A percentile compares a stretch with the other conserved stretches of the same genome.
Conservation (phyloP, 495 filamentous ascomycete species). For the Xylaria scruposa region DNA sequence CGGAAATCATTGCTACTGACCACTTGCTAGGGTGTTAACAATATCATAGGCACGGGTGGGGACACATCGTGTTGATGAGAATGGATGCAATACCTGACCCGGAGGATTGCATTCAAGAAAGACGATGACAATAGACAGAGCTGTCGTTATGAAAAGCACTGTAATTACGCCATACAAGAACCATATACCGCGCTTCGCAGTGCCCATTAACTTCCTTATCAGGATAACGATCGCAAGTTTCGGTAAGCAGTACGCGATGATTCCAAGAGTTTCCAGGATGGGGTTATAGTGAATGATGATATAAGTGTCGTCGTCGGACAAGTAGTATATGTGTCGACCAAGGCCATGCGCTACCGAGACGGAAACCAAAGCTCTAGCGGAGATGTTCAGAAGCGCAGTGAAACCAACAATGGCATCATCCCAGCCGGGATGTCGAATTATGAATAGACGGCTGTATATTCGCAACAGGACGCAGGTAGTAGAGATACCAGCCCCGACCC, state of each 20-base stretch:
- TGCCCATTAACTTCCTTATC: background rate
- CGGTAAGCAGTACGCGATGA: background rate
- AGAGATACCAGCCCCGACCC: background rate
- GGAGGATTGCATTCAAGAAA: background rate
- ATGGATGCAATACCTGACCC: background rate
- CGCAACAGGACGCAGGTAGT: background rate
- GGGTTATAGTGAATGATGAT: background rate
- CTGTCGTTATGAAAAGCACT: background rate
- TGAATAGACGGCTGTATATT: background rate
- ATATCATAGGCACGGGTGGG: too few relatives aligned
- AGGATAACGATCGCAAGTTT: slow-evolving; percentile 3
- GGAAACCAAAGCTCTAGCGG: background rate
- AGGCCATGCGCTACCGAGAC: background rate
- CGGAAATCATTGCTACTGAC: background rate
- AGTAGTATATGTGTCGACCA: background rate
- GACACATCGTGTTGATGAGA: background rate
- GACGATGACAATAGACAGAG: background rate
- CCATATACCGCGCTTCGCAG: background rate
- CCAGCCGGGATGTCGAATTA: background rate
- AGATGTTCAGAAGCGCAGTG: background rate
- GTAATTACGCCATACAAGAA: background rate
- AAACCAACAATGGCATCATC: slow-evolving; percentile 12
- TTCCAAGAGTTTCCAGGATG: background rate
- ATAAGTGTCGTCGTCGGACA: background rate
- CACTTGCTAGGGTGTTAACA: background rate